Percentiles rank a stretch among this genome's conserved stretches.
Evolutionary conservation across 2,329 filamentous ascomycete genomes (phyloP).

Genomic region (Dichotomopilus funicola): DNA sequence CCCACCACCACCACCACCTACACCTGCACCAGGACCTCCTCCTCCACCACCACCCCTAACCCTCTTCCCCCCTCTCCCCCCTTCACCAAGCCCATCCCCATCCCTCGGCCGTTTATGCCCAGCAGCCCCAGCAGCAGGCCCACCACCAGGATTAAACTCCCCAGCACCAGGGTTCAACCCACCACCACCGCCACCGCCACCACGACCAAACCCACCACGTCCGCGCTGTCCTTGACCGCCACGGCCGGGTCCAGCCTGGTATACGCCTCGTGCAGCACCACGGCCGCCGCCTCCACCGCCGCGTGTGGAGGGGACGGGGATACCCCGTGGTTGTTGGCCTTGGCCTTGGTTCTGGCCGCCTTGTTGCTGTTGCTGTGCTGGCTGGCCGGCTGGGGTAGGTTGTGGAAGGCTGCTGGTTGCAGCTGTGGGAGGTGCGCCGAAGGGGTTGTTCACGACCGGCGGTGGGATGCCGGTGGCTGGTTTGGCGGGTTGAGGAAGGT

Average conservation of each 20-base stretch:
- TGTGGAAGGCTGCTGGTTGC: not conserved
- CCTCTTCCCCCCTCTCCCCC: conserved; percentile 19
- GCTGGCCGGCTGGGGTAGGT: not conserved
- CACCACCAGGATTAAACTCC: conserved; percentile 19
- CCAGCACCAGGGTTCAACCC: conserved; percentile 21
- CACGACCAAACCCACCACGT: conserved; percentile 18
- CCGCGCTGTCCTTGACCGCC: conserved; percentile 21
- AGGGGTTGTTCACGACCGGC: conserved; percentile 10
- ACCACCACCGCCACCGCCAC: conserved; percentile 13
- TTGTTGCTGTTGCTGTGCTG: not conserved
- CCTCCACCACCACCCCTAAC: conserved; percentile 18
- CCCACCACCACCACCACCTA: too few species aligned
- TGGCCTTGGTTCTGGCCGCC: not conserved
- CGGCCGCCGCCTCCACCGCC: conserved; percentile 15
- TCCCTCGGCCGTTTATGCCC: conserved; percentile 23
- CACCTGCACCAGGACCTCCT: not conserved
- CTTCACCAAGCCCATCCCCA: conserved; percentile 13
- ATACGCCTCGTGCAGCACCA: conserved; percentile 15
- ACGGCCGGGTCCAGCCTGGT: conserved; percentile 18
- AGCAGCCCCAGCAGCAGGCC: conserved; percentile 7
- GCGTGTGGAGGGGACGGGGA: conserved; percentile 15
- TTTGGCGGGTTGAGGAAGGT: conserved; percentile 11
- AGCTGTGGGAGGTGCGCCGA: conserved; percentile 9
- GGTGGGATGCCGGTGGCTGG: conserved; percentile 5
- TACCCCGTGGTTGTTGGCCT: conserved; percentile 12